phyloP scores from a whole-genome alignment of 805 yeast species.

The Zygoascus ofunaensis region DNA sequence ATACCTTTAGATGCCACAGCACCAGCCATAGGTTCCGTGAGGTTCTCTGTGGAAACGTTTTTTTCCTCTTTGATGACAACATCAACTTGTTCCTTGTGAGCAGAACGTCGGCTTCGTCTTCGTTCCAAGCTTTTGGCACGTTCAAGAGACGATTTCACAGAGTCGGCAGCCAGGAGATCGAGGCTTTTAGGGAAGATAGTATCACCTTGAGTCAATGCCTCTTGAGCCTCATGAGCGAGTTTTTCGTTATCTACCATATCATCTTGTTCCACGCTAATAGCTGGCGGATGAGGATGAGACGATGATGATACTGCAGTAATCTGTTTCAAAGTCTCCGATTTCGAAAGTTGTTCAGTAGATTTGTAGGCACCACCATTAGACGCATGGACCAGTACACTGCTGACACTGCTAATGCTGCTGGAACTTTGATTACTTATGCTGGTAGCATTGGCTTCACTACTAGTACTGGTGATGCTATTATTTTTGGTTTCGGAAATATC shows the following conservation, averaged over 20 bases:
- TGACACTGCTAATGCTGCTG: background rate
- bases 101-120: slow-evolving; percentile 22
- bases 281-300: background rate
- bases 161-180: slow-evolving; percentile 25
- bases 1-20: slow-evolving; percentile 2
- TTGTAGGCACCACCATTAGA: background rate
- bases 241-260: background rate
- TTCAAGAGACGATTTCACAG: slow-evolving; percentile 27
- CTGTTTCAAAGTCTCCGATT: background rate
- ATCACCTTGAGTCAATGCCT: slow-evolving; percentile 7
- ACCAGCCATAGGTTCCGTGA: background rate
- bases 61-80: slow-evolving; percentile 5
- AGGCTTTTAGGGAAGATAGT: slow-evolving; percentile 29
- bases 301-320: background rate
- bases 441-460: background rate
- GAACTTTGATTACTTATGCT: background rate
- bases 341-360: background rate
- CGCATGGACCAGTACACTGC: background rate
- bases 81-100: slow-evolving; percentile 4
- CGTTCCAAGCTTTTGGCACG: slow-evolving; percentile 29
- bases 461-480: background rate
- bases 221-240: background rate
- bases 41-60: background rate
- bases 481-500: background rate
- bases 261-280: background rate